phyloP scores from a whole-genome alignment of 2,329 filamentous ascomycete species.

The Elsinoe necatrix region DNA sequence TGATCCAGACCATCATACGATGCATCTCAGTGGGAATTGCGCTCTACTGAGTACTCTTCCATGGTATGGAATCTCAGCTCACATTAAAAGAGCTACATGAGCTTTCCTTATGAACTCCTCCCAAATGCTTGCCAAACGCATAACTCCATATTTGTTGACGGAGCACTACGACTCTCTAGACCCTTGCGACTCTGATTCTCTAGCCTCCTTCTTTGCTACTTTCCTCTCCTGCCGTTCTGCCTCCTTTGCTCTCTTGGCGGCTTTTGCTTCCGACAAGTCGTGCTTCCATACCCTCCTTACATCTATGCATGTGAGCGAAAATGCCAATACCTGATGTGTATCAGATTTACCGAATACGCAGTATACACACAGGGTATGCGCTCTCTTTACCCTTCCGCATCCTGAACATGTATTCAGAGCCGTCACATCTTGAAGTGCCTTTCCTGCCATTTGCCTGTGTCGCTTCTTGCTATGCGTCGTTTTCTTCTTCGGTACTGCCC shows the following conservation, averaged over 20 bases:
- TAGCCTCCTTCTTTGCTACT: background rate
- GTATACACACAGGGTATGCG: constrained; percentile 78
- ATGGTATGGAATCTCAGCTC: too few species aligned
- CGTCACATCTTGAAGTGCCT: constrained; percentile 85
- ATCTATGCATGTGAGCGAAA: background rate
- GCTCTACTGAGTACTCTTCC: too few species aligned
- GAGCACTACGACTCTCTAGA: background rate
- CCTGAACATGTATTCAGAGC: constrained; percentile 79
- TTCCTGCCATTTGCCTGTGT: constrained; percentile 88
- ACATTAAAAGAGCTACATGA: too few species aligned
- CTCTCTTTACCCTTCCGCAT: constrained; percentile 79
- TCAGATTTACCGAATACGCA: constrained; percentile 67
- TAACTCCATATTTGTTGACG: background rate
- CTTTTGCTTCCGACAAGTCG: constrained; percentile 6
- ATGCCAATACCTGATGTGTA: background rate
- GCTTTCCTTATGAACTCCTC: background rate
- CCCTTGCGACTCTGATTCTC: background rate
- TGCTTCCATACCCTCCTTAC: constrained; percentile 11
- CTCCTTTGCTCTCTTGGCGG: background rate
- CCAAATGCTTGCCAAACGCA: background rate
- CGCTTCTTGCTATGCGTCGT: constrained; percentile 94
- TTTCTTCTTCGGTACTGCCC: constrained; percentile 97
- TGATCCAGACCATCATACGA: too few species aligned
- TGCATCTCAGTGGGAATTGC: background rate
- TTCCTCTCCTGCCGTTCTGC: background rate